Evolutionary conservation across 177 flowering plant species (phyloP), one percentile per base, ranked within the genome.

Genomic region (Vitis hybrid): DNA sequence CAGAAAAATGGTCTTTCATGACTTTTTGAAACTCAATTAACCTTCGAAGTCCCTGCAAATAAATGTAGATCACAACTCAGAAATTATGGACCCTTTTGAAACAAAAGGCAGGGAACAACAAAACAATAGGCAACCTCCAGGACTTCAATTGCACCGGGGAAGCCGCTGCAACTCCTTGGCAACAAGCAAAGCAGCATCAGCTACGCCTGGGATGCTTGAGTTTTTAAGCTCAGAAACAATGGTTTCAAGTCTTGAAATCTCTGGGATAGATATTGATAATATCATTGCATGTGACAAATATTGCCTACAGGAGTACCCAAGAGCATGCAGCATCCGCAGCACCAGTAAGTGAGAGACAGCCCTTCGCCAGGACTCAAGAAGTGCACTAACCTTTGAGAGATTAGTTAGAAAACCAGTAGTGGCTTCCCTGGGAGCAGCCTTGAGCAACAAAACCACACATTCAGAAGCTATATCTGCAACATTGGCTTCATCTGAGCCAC

Each of bases 401-500:
- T 89, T 93, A 57, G 93, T 85, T n/a, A 95, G 82, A 30, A 95
- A 77, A 18, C 91, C 90, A 10, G 85, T 85, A 2, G 94, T 85
- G 65, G 87, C 97, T 80, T 94, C 99, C 75, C 98, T 90, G 56
- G 96, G 90, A 64, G 96, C 91, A 56, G 85, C 94, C 84, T 81
- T 88, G 19, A 93, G 78, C 74, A 90, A 72, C 79, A 95, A 70
- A 35, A 88, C 81, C 54, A 89, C 73, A 75, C 97, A 93, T 69
- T 95, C 98, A 2, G 99, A 95, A 71, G 97, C 98, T 70, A 93
- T 72, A 78, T 91, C 94, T 52, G 92, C 83, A 66, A 84, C 55
- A 71, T 66, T 81, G 56, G 72, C 70, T 69, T 85, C 91, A 13
- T 51, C 56, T 30, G 70, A 78, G 3, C 74, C 78, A 74, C 84